Conservation (phyloP, 2,329 filamentous ascomycete genomes). For the Penicillium thymicola region DNA sequence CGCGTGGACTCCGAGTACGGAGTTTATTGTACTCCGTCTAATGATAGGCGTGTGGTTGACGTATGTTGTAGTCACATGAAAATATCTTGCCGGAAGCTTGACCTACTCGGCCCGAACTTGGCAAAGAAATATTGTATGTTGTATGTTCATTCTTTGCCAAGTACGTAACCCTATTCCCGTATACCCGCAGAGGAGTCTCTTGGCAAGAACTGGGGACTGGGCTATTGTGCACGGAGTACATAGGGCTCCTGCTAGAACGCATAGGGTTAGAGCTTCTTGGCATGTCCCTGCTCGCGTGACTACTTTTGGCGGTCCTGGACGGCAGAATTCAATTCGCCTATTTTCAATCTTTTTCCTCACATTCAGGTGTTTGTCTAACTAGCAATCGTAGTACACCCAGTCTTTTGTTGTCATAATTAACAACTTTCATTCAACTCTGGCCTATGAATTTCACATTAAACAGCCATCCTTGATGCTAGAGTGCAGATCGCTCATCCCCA, state of each 20-base stretch:
- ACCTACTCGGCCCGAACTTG: background rate
- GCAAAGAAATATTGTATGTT: background rate
- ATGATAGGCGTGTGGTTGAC: too few relatives aligned
- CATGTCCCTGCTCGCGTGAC: background rate
- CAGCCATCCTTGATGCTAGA: conserved; percentile 50
- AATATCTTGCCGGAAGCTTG: background rate
- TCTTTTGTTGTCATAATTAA: background rate
- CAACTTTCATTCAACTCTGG: background rate
- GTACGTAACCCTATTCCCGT: too few relatives aligned
- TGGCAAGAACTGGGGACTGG: too few relatives aligned
- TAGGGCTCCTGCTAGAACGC: background rate
- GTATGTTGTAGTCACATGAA: background rate
- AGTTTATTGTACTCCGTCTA: background rate
- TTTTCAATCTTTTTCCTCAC: too few relatives aligned
- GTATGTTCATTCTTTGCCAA: background rate
- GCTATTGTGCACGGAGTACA: too few relatives aligned
- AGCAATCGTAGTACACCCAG: too few relatives aligned
- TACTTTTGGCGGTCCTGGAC: background rate
- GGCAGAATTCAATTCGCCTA: background rate
- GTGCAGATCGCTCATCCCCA: conserved; percentile 48
- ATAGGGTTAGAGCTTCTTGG: background rate
- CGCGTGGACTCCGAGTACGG: background rate
- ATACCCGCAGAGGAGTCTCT: too few relatives aligned
- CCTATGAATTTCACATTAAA: conserved; percentile 40
- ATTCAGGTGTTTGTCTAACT: too few relatives aligned